These are phyloP conservation scores for Brettanomyces nanus DNA, from an alignment of 805 yeast species.

Conservation along the genomic window DNA sequence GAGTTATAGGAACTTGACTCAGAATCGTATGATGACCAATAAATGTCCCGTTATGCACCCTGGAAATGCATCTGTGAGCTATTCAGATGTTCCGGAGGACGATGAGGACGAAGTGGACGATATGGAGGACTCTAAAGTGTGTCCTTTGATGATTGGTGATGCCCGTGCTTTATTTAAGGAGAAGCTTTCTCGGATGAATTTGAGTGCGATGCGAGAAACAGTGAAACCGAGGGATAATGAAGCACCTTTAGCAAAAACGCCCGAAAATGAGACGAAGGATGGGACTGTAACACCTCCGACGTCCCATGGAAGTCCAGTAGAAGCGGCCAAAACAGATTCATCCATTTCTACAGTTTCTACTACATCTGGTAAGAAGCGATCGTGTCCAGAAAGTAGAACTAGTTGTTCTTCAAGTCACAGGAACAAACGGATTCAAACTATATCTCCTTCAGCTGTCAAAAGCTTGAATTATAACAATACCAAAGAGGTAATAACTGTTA, in stretches of 20 bases:
- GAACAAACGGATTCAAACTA: constrained; percentile 19
- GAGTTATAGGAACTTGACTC: too few species aligned
- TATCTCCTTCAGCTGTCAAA: constrained; percentile 26
- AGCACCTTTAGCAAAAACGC: constrained; percentile 10
- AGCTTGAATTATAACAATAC: constrained; percentile 32
- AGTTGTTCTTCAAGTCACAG: constrained; percentile 7
- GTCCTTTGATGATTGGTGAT: constrained; percentile 40
- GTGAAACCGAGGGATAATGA: constrained; percentile 17
- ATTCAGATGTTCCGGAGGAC: neutral
- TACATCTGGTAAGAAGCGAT: too few species aligned
- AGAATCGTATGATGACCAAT: neutral
- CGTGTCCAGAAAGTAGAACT: neutral
- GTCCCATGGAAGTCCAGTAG: neutral
- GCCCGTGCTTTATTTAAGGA: constrained; percentile 30
- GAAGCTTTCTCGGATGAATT: constrained; percentile 24
- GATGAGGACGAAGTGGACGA: constrained; percentile 13
- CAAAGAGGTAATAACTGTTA: constrained; percentile 30
- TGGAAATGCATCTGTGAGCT: neutral
- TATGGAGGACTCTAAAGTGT: constrained; percentile 30
- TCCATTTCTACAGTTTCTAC: too few species aligned
- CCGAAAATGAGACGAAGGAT: neutral
- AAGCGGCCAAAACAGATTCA: neutral
- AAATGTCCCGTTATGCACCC: neutral
- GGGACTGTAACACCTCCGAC: neutral
- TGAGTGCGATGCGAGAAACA: constrained; percentile 22